Evolutionary conservation across 306 rosid species (phyloP), one percentile per base, ranked within the genome.

Genomic region (Albizia julibrissin): DNA sequence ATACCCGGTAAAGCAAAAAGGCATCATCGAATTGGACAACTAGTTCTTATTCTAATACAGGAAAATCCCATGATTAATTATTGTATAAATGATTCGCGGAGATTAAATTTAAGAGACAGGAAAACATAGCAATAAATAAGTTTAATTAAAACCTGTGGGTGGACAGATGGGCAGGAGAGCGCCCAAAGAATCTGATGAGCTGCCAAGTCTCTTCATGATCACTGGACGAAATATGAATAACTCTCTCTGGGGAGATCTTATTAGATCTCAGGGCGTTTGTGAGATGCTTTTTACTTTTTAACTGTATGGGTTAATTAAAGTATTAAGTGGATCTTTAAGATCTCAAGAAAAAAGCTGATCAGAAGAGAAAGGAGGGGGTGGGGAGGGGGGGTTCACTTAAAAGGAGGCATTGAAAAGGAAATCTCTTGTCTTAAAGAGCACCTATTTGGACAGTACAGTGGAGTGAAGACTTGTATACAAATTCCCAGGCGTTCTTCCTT

Each of bases 191-290:
- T 90, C 97, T 37, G 92, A 88, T 37, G 92, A 88, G 82, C 87
- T 92, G 78, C 85, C n/a, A 37, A 86, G 91, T 85, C 97, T 88
- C 93, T 92, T 92, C 94, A 92, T 92, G 89, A 69, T 8, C 19
- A 27, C 68, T 37, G 75, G 39, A 84, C 34, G 47, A 66, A 34
- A 16, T 29, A 26, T 16, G 33, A 14, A 66, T 16, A 15, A 65
- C 42, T 65, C 43, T 6, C 12, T 15, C 72, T 8, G 72, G 19
- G 14, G 75, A 44, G 89, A 86, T 84, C 89, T 85, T 76, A 70
- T 34, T 70, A 70, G 56, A 70, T 70, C 54, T 43, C 5, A 42
- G 64, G 56, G 54, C 0, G 31, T 50, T 61, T 72, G 50, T 68
- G 80, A 56, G 44, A 66, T 58, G 61, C 79, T 44, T 34, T 40